Percentiles rank a stretch among this genome's conserved stretches.
phyloP scores from a whole-genome alignment of 768 basidiomycete species.

The Bullera alba region DNA sequence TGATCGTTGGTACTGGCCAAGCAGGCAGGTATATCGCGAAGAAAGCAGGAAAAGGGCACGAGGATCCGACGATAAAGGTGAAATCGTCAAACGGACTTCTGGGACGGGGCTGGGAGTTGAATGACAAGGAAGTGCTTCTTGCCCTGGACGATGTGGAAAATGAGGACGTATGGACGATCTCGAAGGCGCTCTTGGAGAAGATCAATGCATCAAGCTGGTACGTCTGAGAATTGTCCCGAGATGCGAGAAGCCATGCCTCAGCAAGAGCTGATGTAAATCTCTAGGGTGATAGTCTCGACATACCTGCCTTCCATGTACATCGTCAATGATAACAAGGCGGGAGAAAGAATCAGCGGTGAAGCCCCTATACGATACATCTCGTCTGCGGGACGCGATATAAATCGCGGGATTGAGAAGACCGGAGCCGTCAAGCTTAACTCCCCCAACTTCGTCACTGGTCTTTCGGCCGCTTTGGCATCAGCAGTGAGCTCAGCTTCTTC shows the following conservation, averaged over 20 bases:
- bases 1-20: conserved; percentile 22
- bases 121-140: background rate
- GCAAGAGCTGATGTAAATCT: too few species aligned
- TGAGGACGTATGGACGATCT: too few species aligned
- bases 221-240: too few species aligned
- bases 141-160: background rate
- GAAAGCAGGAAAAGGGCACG: background rate
- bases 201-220: too few species aligned
- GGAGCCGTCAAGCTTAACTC: background rate
- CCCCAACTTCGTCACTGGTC: conserved; percentile 1
- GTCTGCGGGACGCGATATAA: background rate
- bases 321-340: too few species aligned
- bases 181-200: too few species aligned
- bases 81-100: background rate
- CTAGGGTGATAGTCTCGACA: background rate
- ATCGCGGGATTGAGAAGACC: background rate
- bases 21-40: conserved; percentile 21
- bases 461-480: background rate
- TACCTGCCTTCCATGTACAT: conserved; percentile 2
- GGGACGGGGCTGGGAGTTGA: background rate
- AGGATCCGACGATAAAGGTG: background rate
- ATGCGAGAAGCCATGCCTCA: too few species aligned
- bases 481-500: too few species aligned
- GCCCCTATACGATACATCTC: background rate
- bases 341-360: background rate